phyloP scores from a whole-genome alignment of 495 filamentous ascomycete genomes.

The Neurospora sp. region DNA sequence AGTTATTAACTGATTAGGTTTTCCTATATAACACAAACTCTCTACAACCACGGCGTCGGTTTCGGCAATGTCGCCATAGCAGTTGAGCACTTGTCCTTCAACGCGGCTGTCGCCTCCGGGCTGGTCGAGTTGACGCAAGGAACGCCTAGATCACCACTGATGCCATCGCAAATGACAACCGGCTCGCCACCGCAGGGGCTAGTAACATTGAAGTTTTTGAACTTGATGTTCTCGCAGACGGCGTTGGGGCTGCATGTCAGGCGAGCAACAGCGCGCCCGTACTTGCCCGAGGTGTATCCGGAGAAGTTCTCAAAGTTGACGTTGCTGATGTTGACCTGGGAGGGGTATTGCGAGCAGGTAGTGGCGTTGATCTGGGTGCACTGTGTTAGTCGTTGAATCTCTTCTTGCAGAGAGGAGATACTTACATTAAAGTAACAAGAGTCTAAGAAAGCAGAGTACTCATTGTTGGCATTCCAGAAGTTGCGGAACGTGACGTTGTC shows the following conservation, averaged over 20 bases:
- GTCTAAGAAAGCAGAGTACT: constrained; percentile 43
- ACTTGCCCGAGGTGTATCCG: constrained; percentile 41
- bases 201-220: constrained; percentile 40
- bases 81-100: constrained; percentile 16
- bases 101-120: constrained; percentile 14
- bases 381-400: background rate
- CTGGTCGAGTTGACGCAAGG: constrained; percentile 28
- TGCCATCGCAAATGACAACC: constrained; percentile 41
- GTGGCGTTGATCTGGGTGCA: constrained; percentile 16
- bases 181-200: constrained; percentile 36
- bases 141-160: constrained; percentile 40
- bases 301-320: constrained; percentile 45
- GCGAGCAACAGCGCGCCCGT: constrained; percentile 38
- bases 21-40: background rate
- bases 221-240: constrained; percentile 41
- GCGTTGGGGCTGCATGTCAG: constrained; percentile 40
- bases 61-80: constrained; percentile 12
- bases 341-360: constrained; percentile 40
- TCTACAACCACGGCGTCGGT: constrained; percentile 10
- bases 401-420: background rate
- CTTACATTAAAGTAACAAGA: constrained; percentile 50
- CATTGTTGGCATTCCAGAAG: constrained; percentile 45
- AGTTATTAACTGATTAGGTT: background rate
- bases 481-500: constrained; percentile 50
- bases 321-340: constrained; percentile 44